Evolutionary conservation across 805 yeast species (phyloP), one percentile per base, ranked within the genome.

Genomic region (Wickerhamomyces canadensis): DNA sequence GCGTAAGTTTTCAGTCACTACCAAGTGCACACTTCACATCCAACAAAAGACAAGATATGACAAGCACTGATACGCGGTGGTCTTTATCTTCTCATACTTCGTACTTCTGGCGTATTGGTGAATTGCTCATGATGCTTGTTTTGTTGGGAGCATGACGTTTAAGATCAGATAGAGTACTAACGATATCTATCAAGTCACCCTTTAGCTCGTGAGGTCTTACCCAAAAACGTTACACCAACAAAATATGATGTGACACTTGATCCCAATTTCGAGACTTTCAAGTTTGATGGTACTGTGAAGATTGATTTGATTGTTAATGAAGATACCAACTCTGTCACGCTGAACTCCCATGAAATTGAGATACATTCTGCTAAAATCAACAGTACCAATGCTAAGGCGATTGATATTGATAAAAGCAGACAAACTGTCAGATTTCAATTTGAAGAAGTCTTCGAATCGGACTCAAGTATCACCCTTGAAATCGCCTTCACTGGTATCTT

Each of bases 221-320:
- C 85, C 49, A 65, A 67, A 34, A 65, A 72, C 37, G 82, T 88
- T 43, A 70, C 70, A 41, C 97, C 98, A 25, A 49, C 64, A 25
- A 84, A 84, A 60, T 91, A 93, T 57, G 74, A 77, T 37, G 58
- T 93, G 25, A 70, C 78, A 14, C 62, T 78, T 36, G 80, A 78
- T 50, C 87, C 94, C 26, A 53, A 67, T 48, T 71, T 80, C 41
- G 67, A 66, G 33, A 69, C 71, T 10, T 79, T 79, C 67, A 78
- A 72, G 40, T 80, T 75, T 51, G 61, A 64, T 33, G 87, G 86
- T 50, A 58, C 57, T 22, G 75, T 70, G 43, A 61, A 64, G 33
- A 76, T 80, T 48, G 77, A 74, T 35, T 64, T 80, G 47, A 59
- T 64, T 31, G 78, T 79, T 32, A 64, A 68, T 30, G 79, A 75